Evolutionary conservation across 2,329 filamentous ascomycete species (phyloP).

Genomic region (Zalaria sp.): DNA sequence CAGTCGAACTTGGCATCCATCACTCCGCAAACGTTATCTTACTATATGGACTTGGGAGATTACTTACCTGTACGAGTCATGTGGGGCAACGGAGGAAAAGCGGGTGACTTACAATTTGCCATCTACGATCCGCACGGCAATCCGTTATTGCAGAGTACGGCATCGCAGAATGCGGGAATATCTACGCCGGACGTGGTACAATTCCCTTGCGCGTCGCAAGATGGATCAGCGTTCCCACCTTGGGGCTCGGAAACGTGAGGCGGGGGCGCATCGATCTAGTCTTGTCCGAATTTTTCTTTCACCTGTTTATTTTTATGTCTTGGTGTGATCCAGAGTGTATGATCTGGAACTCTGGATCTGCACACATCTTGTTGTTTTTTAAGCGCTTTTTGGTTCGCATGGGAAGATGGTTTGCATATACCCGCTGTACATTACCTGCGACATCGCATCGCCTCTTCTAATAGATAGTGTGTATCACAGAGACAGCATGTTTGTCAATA

Average conservation of each 20-base stretch:
- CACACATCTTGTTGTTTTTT: too few relatives aligned
- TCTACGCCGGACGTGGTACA: slow-evolving; percentile 5
- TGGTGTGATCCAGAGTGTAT: too few relatives aligned
- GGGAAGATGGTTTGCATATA: too few relatives aligned
- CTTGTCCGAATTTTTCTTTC: too few relatives aligned
- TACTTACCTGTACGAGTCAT: slow-evolving; percentile 5
- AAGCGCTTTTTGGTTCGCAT: too few relatives aligned
- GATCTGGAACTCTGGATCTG: too few relatives aligned
- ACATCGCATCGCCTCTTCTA: too few relatives aligned
- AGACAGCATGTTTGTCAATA: too few relatives aligned
- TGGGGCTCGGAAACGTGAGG: slow-evolving; percentile 3
- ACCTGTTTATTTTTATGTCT: too few relatives aligned
- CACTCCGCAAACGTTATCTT: slow-evolving; percentile 4
- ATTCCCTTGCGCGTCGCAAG: slow-evolving; percentile 4
- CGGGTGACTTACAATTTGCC: slow-evolving; percentile 6
- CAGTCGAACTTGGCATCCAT: slow-evolving; percentile 1
- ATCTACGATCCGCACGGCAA: slow-evolving; percentile 4
- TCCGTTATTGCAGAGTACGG: slow-evolving; percentile 1
- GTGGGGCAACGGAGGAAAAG: slow-evolving; percentile 6
- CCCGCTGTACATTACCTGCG: too few relatives aligned
- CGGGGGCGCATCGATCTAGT: too few relatives aligned
- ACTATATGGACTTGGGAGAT: slow-evolving; percentile 4
- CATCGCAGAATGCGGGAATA: neutral
- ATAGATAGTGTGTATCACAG: too few relatives aligned
- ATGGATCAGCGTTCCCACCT: slow-evolving; percentile 6